These are phyloP conservation scores for Aureobasidium sp. DNA, from an alignment of 2,329 filamentous ascomycete species.

Conservation along the genomic window DNA sequence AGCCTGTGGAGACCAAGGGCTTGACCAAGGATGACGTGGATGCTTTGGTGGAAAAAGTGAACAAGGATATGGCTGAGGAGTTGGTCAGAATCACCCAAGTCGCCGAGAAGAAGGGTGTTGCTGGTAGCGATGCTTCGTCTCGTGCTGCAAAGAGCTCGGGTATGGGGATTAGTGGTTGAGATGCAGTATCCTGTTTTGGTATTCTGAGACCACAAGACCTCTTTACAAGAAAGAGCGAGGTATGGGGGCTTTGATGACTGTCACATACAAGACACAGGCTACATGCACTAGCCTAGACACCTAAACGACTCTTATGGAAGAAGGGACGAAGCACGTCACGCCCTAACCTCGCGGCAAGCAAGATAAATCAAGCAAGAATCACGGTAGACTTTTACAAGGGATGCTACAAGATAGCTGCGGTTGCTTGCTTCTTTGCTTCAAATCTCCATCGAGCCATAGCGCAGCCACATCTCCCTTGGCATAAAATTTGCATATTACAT, in stretches of 20 bases:
- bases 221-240: neutral
- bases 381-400: neutral
- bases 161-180: neutral
- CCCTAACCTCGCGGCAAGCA: neutral
- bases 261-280: neutral
- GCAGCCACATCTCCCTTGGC: neutral
- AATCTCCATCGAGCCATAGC: neutral
- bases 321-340: neutral
- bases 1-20: conserved; percentile 69
- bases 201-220: neutral
- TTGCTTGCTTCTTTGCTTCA: neutral
- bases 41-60: conserved; percentile 58
- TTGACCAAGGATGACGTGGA: conserved; percentile 73
- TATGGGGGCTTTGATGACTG: neutral
- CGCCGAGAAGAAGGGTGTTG: conserved; percentile 19
- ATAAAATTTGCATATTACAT: neutral
- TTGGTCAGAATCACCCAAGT: conserved; percentile 36
- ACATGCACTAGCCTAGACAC: neutral
- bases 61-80: conserved; percentile 67
- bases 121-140: neutral
- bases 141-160: neutral
- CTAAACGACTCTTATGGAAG: neutral
- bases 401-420: neutral
- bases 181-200: neutral
- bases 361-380: neutral